Evolutionary conservation across 169 alveolate genomes (phyloP).

Genomic region (Plasmodium relictum): DNA sequence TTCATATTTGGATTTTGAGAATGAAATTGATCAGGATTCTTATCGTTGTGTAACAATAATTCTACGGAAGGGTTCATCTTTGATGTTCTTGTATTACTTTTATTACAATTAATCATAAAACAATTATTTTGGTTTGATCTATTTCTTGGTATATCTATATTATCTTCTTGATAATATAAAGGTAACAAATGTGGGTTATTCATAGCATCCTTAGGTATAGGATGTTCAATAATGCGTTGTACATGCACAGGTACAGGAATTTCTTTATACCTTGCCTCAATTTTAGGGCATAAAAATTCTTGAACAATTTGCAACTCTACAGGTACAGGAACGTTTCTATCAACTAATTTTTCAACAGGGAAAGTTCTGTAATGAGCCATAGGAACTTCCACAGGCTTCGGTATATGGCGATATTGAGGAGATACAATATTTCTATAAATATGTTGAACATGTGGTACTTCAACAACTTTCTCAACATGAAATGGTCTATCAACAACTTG

Average conservation of each 20-base stretch:
- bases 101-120: slow-evolving; percentile 35
- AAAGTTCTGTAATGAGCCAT: slow-evolving; percentile 92
- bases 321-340: slow-evolving; percentile 93
- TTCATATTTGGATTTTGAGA: not conserved
- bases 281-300: slow-evolving; percentile 92
- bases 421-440: slow-evolving; percentile 89
- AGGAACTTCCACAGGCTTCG: slow-evolving; percentile 95
- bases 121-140: slow-evolving; percentile 30
- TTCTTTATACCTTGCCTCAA: slow-evolving; percentile 91
- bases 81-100: slow-evolving; percentile 9
- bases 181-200: slow-evolving; percentile 60
- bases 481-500: slow-evolving; percentile 86
- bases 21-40: slow-evolving; percentile 1
- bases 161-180: slow-evolving; percentile 62
- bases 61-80: slow-evolving; percentile 33
- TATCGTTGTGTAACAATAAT: slow-evolving; percentile 56
- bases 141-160: not conserved
- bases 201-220: slow-evolving; percentile 90
- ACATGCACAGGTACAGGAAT: slow-evolving; percentile 94
- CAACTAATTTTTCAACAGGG: slow-evolving; percentile 92
- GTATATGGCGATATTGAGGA: slow-evolving; percentile 94
- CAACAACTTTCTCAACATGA: slow-evolving; percentile 93
- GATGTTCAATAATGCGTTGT: slow-evolving; percentile 92
- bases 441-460: slow-evolving; percentile 94
- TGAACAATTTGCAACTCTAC: slow-evolving; percentile 93